Percentiles rank a stretch among this genome's conserved stretches.
Conservation (phyloP, 2,329 filamentous ascomycete genomes). For the Fusarium longipes region DNA sequence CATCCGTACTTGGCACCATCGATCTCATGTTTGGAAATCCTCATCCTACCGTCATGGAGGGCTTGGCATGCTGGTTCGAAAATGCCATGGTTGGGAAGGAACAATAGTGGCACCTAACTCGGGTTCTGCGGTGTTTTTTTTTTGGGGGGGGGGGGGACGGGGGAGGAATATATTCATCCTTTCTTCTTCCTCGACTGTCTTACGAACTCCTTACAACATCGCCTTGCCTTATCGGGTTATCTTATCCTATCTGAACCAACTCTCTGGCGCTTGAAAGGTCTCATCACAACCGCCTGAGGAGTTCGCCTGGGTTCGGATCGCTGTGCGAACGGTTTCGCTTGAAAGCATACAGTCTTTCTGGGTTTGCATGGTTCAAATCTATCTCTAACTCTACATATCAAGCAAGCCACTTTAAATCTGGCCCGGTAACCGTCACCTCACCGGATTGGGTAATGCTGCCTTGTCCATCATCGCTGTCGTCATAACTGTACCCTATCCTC, state of each 20-base stretch:
- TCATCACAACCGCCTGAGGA: constrained; percentile 15
- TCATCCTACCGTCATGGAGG: constrained; percentile 20
- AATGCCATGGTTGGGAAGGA: neutral
- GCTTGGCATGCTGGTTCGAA: constrained; percentile 16
- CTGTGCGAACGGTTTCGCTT: constrained; percentile 2
- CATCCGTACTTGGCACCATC: constrained; percentile 1
- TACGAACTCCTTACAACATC: neutral
- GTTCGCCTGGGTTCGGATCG: neutral
- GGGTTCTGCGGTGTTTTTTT: neutral
- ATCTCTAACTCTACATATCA: neutral
- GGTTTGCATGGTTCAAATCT: neutral
- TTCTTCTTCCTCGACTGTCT: neutral
- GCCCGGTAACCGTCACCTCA: neutral
- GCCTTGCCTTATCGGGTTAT: neutral
- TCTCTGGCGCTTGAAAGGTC: neutral
- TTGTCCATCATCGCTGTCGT: constrained; percentile 21
- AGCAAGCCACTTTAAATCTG: neutral
- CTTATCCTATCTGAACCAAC: neutral
- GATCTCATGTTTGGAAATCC: neutral
- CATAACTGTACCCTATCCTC: constrained; percentile 16
- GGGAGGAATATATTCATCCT: neutral
- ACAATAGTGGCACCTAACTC: constrained; percentile 1
- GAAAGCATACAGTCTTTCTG: neutral
- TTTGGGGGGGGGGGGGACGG: too few species aligned
- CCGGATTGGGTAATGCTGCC: constrained; percentile 18